Evolutionary conservation across 495 filamentous ascomycete species (phyloP), one percentile per base, ranked within the genome.

Genomic region (Zalerion maritima): DNA sequence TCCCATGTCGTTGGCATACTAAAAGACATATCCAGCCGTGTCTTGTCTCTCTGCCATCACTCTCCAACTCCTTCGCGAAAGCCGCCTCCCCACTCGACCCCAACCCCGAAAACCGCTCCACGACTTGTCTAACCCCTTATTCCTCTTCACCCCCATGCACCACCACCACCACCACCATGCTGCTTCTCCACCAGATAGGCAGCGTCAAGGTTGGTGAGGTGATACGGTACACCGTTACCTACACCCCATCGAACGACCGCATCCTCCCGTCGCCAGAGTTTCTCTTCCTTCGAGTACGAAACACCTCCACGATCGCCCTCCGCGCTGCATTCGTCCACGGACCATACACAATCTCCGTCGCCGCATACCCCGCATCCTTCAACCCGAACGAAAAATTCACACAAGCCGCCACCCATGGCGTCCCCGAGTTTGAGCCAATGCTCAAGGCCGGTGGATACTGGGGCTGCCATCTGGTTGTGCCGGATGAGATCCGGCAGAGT

Each of bases 261-360:
- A 84, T 93, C 40, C 71, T 86, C 5, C 91, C 89, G 2, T 69
- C 80, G 14, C 87, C 87, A 6, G 52, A 71, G 24, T 55, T 71
- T 34, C 68, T 97, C 18, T 67, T 84, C 49, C 71, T 97, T 22
- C 79, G 77, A 36, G 73, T 97, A 47, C 84, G 78, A 43, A 97
- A 97, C 43, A 81, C 78, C n/a, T 86, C 81, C 13, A 75, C 85
- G 9, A 79, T 87, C 34, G 75, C 89, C 3, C 61, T 96, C 8
- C 81, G 89, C 40, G 89, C 89, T 26, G 89, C 89, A 21, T 97
- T 94, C 46, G 71, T 97, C 22, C 89, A 92, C 53, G 89, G 89
- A 1, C 89, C 89, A 2, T 97, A 97, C 50, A 92, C 74, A 1
- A 64, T 96, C 6, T 81, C 84, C 38, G 71, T 84, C 6, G 74